These are phyloP conservation scores for Tolypocladium tundrense DNA, from an alignment of 2,329 filamentous ascomycete species.

Conservation along the genomic window DNA sequence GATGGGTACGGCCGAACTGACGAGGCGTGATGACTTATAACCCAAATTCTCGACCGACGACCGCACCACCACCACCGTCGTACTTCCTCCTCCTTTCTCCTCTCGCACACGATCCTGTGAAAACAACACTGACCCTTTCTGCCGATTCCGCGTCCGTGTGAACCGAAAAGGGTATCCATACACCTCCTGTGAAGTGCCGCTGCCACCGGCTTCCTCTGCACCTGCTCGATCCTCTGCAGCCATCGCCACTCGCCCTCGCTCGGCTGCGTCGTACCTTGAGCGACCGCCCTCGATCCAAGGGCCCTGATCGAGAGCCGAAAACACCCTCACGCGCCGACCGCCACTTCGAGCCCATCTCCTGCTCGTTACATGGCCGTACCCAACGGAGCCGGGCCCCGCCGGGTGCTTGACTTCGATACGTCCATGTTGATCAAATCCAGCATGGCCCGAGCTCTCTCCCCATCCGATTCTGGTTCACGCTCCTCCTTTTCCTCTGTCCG, in stretches of 20 bases:
- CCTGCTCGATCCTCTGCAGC: background rate
- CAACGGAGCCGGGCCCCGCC: slow-evolving; percentile 15
- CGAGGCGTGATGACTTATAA: background rate
- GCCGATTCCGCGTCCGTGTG: background rate
- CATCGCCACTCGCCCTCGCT: background rate
- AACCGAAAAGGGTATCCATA: background rate
- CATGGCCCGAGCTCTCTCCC: slow-evolving; percentile 26
- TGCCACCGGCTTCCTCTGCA: background rate
- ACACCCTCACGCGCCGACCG: background rate
- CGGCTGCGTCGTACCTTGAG: background rate
- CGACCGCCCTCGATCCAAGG: background rate
- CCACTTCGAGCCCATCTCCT: background rate
- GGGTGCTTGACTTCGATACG: slow-evolving; percentile 22
- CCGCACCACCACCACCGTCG: background rate
- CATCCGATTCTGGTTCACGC: slow-evolving; percentile 30
- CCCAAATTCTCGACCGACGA: slow-evolving; percentile 1
- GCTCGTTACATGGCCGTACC: slow-evolving; percentile 16
- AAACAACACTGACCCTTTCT: background rate
- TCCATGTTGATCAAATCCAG: slow-evolving; percentile 23
- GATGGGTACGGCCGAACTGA: background rate
- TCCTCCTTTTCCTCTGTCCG: slow-evolving; percentile 54
- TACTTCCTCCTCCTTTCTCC: background rate
- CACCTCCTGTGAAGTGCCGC: background rate
- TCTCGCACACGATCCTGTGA: background rate
- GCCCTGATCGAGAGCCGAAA: background rate